Base-by-base conservation (phyloP, 2,329 filamentous ascomycete species). In the Penicillium sp. region DNA sequence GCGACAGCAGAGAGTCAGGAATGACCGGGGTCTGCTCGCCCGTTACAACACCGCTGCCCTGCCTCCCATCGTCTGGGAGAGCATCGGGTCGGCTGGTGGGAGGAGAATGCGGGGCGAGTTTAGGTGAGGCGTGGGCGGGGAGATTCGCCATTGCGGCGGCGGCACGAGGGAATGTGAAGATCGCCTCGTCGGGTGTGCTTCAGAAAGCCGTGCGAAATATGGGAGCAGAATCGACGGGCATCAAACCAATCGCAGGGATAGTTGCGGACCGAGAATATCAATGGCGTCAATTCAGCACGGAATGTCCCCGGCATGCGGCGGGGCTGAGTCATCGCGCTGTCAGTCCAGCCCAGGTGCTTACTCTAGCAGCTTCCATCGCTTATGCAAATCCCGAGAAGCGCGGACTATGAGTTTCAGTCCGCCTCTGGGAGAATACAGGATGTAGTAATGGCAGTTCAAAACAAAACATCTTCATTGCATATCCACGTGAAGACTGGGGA, bases 41-140 rank as follows among this genome's bases (percentile, higher is more conserved):
- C 48, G 60, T 42, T 54, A 48, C 28, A 27, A 35, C 41, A 25
- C 46, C 45, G 26, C 44, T 51, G 19, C 34, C 41, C 20, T 57
- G 48, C 33, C 45, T 54, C 15, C 28, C 41, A 47, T 57, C 42
- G 16, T 50, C 51, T 14, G 41, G 34, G 11, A 51, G 36, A 13
- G 36, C 41, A 25, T 56, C 49, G 37, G 45, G 38, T 25, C 39
- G 45, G 25, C 26, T 39, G 26, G 41, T 38, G 23, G 25, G 34
- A 14, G 31, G 50, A 8, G 57, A 53, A 42, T 64, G 63, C 43
- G 71, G 66, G 39, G 72, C 59, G 39, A 78, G 65, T 47, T 67
- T 65, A 16, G 74, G 73, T 28, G 75, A 76, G 40, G 72, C 67
- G 56, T 77, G 75, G 26, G 75, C 71, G n/a, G 78, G 76, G 43